Evolutionary conservation across 1,284 basidiomycete genomes (phyloP).

Genomic region (Singerocomus inundabilis): DNA sequence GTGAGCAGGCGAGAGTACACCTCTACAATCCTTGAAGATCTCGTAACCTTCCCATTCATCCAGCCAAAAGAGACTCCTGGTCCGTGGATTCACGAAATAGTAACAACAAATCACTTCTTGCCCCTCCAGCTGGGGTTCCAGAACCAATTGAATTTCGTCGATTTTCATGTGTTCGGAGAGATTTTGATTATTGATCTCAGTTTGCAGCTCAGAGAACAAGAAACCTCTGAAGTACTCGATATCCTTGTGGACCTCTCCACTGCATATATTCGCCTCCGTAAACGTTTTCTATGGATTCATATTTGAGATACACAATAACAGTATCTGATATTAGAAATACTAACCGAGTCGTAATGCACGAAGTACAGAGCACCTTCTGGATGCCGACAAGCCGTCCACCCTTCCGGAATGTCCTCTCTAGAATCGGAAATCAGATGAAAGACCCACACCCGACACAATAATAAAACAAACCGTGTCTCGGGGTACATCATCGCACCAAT

Average conservation of each 20-base stretch:
- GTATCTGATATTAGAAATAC: constrained; percentile 5
- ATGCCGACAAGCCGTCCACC: constrained; percentile 26
- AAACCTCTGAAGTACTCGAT: constrained; percentile 23
- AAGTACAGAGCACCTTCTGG: constrained; percentile 34
- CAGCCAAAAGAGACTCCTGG: constrained; percentile 32
- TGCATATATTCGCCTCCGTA: constrained; percentile 29
- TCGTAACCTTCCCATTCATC: constrained; percentile 21
- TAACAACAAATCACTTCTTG: constrained; percentile 25
- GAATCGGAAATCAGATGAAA: background rate
- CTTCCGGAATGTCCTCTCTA: constrained; percentile 18
- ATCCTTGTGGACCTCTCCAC: constrained; percentile 16
- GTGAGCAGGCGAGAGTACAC: constrained; percentile 20
- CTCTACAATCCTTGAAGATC: constrained; percentile 24
- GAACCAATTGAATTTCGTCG: constrained; percentile 29
- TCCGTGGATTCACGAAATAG: constrained; percentile 32
- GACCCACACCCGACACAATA: background rate
- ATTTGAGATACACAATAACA: background rate
- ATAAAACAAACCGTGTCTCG: constrained; percentile 18
- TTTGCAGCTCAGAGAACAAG: constrained; percentile 14
- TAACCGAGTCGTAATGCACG: constrained; percentile 26
- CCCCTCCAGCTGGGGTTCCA: constrained; percentile 23
- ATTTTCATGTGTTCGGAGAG: constrained; percentile 8
- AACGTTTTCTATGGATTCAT: constrained; percentile 29
- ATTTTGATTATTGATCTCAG: constrained; percentile 3
- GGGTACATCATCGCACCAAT: constrained; percentile 24